These are phyloP conservation scores for Conticribra weissflogii DNA, from an alignment of 108 stramenopile species.

Conservation along the genomic window DNA sequence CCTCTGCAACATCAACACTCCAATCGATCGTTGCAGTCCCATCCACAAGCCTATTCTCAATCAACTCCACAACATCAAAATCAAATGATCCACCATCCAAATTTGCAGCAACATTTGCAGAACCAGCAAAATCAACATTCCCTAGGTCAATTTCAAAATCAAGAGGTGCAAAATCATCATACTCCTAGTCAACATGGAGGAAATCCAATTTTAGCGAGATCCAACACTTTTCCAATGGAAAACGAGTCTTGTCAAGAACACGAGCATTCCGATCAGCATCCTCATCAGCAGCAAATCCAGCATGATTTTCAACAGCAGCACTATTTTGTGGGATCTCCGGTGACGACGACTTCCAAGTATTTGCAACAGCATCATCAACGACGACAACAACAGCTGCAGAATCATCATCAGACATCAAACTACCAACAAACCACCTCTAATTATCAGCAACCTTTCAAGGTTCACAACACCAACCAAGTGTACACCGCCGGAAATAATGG, in stretches of 20 bases:
- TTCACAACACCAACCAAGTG: neutral
- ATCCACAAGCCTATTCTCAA: no score
- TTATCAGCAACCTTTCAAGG: neutral
- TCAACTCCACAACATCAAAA: neutral
- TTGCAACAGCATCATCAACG: neutral
- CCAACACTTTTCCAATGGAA: neutral
- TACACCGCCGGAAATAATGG: no score
- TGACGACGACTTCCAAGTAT: neutral
- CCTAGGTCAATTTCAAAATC: no score
- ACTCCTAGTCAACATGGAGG: no score
- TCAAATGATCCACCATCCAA: no score
- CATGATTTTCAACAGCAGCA: neutral
- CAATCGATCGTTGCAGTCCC: conserved; percentile 8
- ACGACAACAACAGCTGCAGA: neutral
- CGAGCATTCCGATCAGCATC: no score
- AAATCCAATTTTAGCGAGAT: neutral
- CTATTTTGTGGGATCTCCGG: neutral
- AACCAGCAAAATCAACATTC: no score
- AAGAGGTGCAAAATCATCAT: no score
- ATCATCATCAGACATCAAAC: neutral
- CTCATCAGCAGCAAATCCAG: neutral
- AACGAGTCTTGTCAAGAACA: no score
- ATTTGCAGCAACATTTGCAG: no score
- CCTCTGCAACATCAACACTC: conserved; percentile 20
- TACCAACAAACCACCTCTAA: neutral